A percentile compares a stretch with the other conserved stretches of the same genome.
These are phyloP conservation scores for Pisolithus thermaeus DNA, from an alignment of 1,284 basidiomycete genomes.

Conservation along the genomic window DNA sequence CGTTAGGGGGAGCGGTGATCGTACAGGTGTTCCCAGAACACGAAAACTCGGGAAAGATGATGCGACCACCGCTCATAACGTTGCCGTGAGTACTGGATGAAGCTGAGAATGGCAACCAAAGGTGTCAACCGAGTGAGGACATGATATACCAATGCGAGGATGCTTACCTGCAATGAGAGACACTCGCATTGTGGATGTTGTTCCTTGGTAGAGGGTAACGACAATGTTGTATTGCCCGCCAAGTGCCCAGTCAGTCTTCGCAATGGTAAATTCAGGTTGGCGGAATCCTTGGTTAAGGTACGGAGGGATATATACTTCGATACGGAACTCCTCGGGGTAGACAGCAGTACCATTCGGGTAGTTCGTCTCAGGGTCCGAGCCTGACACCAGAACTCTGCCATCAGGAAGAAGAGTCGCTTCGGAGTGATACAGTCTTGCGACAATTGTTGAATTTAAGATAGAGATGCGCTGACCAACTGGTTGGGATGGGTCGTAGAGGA, in stretches of 20 bases:
- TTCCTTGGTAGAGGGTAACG: slow-evolving; percentile 53
- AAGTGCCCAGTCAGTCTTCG: slow-evolving; percentile 56
- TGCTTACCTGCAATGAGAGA: slow-evolving; percentile 57
- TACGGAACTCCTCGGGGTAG: slow-evolving; percentile 65
- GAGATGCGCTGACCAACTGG: slow-evolving; percentile 60
- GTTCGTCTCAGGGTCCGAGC: slow-evolving; percentile 62
- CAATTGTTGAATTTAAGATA: slow-evolving; percentile 62
- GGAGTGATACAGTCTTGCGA: slow-evolving; percentile 80
- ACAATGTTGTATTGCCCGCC: slow-evolving; percentile 45
- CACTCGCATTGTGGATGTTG: slow-evolving; percentile 48
- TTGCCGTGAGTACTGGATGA: slow-evolving; percentile 77
- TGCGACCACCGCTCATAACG: slow-evolving; percentile 59
- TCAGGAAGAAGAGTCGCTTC: slow-evolving; percentile 65
- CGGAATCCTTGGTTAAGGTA: slow-evolving; percentile 56
- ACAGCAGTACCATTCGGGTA: slow-evolving; percentile 29
- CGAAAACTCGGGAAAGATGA: slow-evolving; percentile 61
- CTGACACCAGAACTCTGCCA: slow-evolving; percentile 66
- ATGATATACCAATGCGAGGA: not conserved
- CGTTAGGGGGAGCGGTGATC: slow-evolving; percentile 63
- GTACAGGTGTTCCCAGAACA: slow-evolving; percentile 59
- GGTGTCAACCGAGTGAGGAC: not conserved
- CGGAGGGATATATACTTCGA: slow-evolving; percentile 73
- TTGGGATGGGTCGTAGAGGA: slow-evolving; percentile 63
- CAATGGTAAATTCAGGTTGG: slow-evolving; percentile 55
- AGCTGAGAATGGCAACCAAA: slow-evolving; percentile 32